phyloP scores from a whole-genome alignment of 2,329 filamentous ascomycete species.

The Xylaria sp. region DNA sequence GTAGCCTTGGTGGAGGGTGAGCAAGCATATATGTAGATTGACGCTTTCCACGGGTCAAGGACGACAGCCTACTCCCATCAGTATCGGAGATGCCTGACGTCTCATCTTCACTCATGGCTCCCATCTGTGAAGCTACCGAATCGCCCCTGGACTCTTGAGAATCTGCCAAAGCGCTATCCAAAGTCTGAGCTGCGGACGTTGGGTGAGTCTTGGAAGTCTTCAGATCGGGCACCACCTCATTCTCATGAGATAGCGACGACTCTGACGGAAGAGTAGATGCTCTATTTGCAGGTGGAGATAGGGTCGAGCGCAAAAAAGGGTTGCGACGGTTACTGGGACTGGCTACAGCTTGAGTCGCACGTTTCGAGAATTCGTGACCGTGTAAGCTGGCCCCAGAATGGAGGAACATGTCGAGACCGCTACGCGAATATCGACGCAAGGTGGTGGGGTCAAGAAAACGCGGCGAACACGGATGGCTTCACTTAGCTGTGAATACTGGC shows the following conservation, averaged over 20 bases:
- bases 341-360: conserved; percentile 49
- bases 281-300: conserved; percentile 43
- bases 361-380: conserved; percentile 66
- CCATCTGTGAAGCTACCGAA: conserved; percentile 34
- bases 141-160: conserved; percentile 45
- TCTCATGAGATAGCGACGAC: conserved; percentile 32
- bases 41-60: conserved; percentile 50
- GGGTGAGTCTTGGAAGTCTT: conserved; percentile 35
- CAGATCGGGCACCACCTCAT: conserved; percentile 26
- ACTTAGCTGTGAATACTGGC: conserved; percentile 10
- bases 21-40: conserved; percentile 71
- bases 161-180: conserved; percentile 36
- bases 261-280: conserved; percentile 38
- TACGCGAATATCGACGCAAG: conserved; percentile 13
- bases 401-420: conserved; percentile 61
- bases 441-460: conserved; percentile 1
- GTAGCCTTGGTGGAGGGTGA: conserved; percentile 69
- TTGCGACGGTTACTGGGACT: conserved; percentile 44
- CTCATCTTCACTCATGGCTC: conserved; percentile 61
- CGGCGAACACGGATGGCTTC: conserved; percentile 14
- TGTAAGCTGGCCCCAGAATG: conserved; percentile 69
- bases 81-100: conserved; percentile 57
- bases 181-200: conserved; percentile 30
- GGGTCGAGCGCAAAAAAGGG: conserved; percentile 45
- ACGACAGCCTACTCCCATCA: conserved; percentile 57